These are phyloP conservation scores for Viridothelium virens DNA, from an alignment of 495 filamentous ascomycete species.

Conservation along the genomic window DNA sequence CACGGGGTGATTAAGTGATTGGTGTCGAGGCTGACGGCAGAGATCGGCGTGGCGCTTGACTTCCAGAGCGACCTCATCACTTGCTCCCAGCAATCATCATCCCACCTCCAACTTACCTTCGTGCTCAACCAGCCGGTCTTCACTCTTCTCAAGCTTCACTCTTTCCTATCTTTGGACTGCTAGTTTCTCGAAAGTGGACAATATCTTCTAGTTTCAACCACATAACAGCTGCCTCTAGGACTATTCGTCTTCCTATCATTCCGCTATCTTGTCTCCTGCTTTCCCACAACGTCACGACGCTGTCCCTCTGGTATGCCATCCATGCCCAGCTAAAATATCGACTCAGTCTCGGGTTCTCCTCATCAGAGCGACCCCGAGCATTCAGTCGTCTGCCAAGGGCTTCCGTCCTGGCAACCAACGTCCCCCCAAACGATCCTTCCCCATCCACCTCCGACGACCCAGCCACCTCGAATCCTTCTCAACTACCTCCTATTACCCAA, in stretches of 20 bases:
- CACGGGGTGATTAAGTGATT: too few relatives aligned
- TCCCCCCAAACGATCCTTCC: conserved; percentile 41
- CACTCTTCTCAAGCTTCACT: background rate
- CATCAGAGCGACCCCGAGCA: background rate
- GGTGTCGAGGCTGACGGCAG: too few relatives aligned
- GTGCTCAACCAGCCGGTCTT: background rate
- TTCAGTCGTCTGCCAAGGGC: conserved; percentile 13
- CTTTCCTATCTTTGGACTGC: too few relatives aligned
- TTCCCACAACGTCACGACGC: background rate
- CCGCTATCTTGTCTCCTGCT: background rate
- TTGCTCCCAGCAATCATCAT: too few relatives aligned
- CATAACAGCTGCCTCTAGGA: background rate
- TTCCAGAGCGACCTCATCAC: too few relatives aligned
- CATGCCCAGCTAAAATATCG: background rate
- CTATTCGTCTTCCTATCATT: background rate
- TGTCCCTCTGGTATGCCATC: background rate
- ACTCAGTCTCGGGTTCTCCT: background rate
- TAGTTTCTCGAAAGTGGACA: too few relatives aligned
- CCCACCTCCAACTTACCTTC: background rate
- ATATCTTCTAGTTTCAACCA: background rate
- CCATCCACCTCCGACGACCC: conserved; percentile 56
- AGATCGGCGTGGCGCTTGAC: too few relatives aligned
- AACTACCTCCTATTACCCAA: conserved; percentile 20
- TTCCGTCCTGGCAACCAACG: conserved; percentile 60
- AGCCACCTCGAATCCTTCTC: conserved; percentile 35